Conservation (phyloP, 2,329 filamentous ascomycete genomes). For the Trichoderma citrinoviride region DNA sequence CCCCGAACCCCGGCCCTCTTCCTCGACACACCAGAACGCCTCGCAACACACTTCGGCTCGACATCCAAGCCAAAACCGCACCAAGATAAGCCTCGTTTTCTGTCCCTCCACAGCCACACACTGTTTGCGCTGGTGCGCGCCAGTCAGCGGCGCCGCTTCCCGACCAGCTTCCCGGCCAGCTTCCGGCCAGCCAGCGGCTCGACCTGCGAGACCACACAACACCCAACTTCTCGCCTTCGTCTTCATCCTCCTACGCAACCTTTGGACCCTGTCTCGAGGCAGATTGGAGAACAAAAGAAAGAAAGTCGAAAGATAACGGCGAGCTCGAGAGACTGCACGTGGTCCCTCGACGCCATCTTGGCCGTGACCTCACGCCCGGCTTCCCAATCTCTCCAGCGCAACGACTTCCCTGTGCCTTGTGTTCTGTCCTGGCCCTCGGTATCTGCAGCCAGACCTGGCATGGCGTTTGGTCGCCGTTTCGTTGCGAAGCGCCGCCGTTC, state of each 20-base stretch:
- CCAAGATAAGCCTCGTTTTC: slow-evolving; percentile 10
- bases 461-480: slow-evolving; percentile 23
- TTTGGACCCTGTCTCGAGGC: no score
- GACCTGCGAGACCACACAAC: no score
- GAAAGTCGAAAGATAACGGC: no score
- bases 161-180: background rate
- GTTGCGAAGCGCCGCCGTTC: slow-evolving; percentile 1
- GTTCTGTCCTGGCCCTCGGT: background rate
- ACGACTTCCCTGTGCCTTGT: background rate
- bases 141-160: slow-evolving; percentile 20
- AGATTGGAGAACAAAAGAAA: no score
- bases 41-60: background rate
- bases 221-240: no score
- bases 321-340: no score
- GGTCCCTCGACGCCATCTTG: no score
- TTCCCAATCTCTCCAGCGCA: no score
- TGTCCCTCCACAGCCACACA: slow-evolving; percentile 14
- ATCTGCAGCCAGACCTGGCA: slow-evolving; percentile 22
- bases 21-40: no score
- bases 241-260: no score
- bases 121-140: slow-evolving; percentile 5
- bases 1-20: background rate
- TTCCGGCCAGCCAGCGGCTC: no score
- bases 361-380: no score
- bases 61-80: background rate